Base-by-base conservation (phyloP, 1,284 basidiomycete genomes). In the Rhodotorula sp. region DNA sequence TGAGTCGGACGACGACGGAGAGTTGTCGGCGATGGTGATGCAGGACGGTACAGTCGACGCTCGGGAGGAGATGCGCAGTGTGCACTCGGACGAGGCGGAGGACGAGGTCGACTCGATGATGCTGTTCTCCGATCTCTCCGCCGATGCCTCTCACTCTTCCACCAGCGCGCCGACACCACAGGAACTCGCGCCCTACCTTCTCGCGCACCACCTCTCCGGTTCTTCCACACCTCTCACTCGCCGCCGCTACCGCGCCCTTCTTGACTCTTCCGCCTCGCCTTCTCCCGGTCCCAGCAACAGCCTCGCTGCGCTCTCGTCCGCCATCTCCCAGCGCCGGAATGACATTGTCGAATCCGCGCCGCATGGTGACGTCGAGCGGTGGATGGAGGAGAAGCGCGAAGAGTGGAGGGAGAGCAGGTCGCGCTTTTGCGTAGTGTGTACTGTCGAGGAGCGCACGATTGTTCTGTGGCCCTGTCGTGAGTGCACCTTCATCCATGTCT, bases 381-480 rank as follows among this genome's bases (percentile, higher is more conserved):
- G 58, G 61, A 54, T 62, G 47, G 66, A 68, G 48, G 15, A 8
- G 27, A 44, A 48, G 39, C 8, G 66, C 13, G 58, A 63, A n/a
- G 59, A 64, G 30, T 66, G 67, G 57, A 11, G 70, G 7, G 66
- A 72, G 13, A 59, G 53, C 11, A 29, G 64, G 22, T 53, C 56
- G 19, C 7, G 54, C 47, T 71, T 64, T 47, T 74, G 72, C 58
- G 72, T 74, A 30, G 72, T 74, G 29, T 74, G 72, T 48, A 61
- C 61, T 29, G 72, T 71, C 22, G 70, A 74, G 57, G 70, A 71
- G 39, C 27, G 72, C 22, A 59, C 36, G 1, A 32, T 74, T 22
- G 68, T 74, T 9, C 44, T 68, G n/a, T 74, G 72, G 72, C 72
- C 72, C 1, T 74, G 72, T 39, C 69, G 72, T 74, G 46, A 46